A percentile compares a stretch with the other conserved stretches of the same genome.
These are phyloP conservation scores for Xylariaceae sp. DNA, from an alignment of 2,329 filamentous ascomycete species.

Conservation along the genomic window DNA sequence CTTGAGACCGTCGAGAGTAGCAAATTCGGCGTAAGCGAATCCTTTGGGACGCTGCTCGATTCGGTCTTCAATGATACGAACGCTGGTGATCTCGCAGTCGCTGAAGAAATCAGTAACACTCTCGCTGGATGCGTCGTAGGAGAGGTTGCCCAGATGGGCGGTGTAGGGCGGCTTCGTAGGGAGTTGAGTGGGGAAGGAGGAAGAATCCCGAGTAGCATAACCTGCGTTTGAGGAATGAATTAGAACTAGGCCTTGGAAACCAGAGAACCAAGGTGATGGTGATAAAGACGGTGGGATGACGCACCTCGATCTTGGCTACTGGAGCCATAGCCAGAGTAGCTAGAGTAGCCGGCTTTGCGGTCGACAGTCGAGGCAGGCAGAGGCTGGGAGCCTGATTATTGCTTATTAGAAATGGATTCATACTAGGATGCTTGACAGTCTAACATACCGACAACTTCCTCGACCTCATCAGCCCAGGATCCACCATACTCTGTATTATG, in stretches of 20 bases:
- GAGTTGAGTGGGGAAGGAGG: constrained; percentile 73
- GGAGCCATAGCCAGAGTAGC: constrained; percentile 29
- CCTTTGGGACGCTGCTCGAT: constrained; percentile 94
- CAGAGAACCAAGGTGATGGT: not conserved
- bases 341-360: constrained; percentile 34
- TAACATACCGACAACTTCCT: constrained; percentile 79
- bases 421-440: constrained; percentile 28
- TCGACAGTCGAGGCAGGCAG: constrained; percentile 52
- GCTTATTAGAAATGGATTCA: constrained; percentile 28
- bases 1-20: constrained; percentile 85
- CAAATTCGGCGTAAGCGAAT: constrained; percentile 97
- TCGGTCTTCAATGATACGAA: constrained; percentile 97
- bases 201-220: constrained; percentile 73
- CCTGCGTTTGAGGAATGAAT: constrained; percentile 45
- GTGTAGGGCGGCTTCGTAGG: constrained; percentile 94
- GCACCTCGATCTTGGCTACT: constrained; percentile 45
- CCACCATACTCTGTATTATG: constrained; percentile 61
- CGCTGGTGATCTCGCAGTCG: constrained; percentile 84
- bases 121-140: constrained; percentile 87
- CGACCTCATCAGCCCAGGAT: constrained; percentile 99
- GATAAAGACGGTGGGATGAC: not conserved
- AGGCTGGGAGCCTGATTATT: constrained; percentile 59
- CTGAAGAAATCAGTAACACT: constrained; percentile 87
- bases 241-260: not conserved
- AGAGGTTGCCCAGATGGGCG: constrained; percentile 94